These are phyloP conservation scores for Gardenia jasminoides DNA, from an alignment of 257 asterid genomes.

Conservation along the genomic window DNA sequence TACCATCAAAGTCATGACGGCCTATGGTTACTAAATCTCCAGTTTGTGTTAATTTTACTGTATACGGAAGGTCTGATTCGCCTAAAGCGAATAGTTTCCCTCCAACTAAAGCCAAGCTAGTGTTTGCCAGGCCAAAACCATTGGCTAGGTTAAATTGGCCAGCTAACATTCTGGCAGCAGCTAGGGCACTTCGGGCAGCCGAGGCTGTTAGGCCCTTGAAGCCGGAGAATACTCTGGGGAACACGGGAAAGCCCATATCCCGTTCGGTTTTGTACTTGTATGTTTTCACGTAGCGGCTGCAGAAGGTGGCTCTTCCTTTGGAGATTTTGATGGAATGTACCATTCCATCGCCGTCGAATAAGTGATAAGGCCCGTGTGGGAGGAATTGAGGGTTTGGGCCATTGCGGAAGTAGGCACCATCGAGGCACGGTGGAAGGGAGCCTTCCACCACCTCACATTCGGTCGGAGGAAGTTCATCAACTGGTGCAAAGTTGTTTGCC, in stretches of 20 bases:
- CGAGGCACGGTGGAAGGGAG: conserved; percentile 55
- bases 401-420: conserved; percentile 77
- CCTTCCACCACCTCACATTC: conserved; percentile 57
- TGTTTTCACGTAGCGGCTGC: conserved; percentile 73
- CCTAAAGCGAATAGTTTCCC: conserved; percentile 62
- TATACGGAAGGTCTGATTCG: conserved; percentile 79
- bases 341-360: conserved; percentile 88
- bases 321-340: conserved; percentile 67
- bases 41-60: conserved; percentile 29
- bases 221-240: conserved; percentile 64
- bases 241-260: conserved; percentile 39
- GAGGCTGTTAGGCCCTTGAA: conserved; percentile 55
- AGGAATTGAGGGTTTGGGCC: conserved; percentile 81
- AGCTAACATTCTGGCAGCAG: conserved; percentile 43
- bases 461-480: too few relatives aligned
- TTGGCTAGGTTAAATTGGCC: conserved; percentile 50
- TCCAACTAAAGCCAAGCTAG: conserved; percentile 57
- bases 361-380: conserved; percentile 79
- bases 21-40: conserved; percentile 67
- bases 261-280: conserved; percentile 53
- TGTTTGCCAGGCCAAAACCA: conserved; percentile 71
- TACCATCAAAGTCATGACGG: conserved; percentile 61
- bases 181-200: conserved; percentile 54
- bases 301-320: conserved; percentile 55
- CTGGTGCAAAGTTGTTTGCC: conserved; percentile 61